Conservation (phyloP, 1,284 basidiomycete genomes). For the Sanghuangporus sanghuang region DNA sequence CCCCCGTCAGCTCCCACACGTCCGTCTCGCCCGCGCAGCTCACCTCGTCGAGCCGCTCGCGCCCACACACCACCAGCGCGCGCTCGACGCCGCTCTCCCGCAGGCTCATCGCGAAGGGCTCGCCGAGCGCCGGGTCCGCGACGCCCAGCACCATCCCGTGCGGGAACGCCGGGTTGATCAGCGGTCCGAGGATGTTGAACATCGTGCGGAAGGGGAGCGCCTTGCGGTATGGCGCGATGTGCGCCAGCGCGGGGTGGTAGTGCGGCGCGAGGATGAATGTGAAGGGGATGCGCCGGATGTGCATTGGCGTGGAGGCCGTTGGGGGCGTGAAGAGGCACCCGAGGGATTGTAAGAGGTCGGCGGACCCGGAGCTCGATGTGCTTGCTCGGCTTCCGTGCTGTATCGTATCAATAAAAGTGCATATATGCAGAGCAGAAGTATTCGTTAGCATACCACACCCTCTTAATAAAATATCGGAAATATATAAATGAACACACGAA, state of each 20-base stretch:
- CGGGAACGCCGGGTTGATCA: slow-evolving; percentile 90
- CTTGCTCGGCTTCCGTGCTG: slow-evolving; percentile 93
- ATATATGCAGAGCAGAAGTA: too few species aligned
- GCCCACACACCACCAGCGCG: slow-evolving; percentile 92
- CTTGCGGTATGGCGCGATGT: slow-evolving; percentile 82
- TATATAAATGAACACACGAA: slow-evolving; percentile 30
- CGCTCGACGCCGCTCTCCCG: slow-evolving; percentile 65
- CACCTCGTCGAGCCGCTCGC: slow-evolving; percentile 92
- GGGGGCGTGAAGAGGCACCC: slow-evolving; percentile 77
- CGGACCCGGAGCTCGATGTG: slow-evolving; percentile 92
- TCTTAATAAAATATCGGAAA: too few species aligned
- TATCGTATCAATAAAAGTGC: neutral
- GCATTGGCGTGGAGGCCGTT: slow-evolving; percentile 47
- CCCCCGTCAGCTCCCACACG: slow-evolving; percentile 54
- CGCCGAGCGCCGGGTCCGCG: slow-evolving; percentile 79
- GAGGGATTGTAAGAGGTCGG: slow-evolving; percentile 86
- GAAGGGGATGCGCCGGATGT: slow-evolving; percentile 69
- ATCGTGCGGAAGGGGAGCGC: slow-evolving; percentile 92
- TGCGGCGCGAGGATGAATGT: slow-evolving; percentile 92
- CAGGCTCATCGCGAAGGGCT: slow-evolving; percentile 79
- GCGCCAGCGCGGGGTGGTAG: slow-evolving; percentile 86
- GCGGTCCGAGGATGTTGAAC: slow-evolving; percentile 94
- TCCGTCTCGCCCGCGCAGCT: slow-evolving; percentile 88
- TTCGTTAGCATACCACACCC: too few species aligned
- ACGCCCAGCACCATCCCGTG: slow-evolving; percentile 89